Evolutionary conservation across 495 filamentous ascomycete species (phyloP), one percentile per base, ranked within the genome.

Genomic region (Penicillium pancosmium): DNA sequence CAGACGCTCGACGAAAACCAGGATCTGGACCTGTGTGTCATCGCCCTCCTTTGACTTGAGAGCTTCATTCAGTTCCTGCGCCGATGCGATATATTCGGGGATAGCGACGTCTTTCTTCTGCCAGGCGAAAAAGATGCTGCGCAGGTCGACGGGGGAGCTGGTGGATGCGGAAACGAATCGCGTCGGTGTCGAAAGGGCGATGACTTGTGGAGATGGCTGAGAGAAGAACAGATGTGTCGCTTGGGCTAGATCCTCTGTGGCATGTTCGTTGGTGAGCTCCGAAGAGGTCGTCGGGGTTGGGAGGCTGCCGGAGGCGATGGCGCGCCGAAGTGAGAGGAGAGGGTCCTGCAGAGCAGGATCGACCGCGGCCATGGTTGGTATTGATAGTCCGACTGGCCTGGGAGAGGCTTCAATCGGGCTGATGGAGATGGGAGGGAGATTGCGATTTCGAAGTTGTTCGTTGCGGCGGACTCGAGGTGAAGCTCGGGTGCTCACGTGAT

Each of bases 41-140:
- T 67, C 67, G 25, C 75, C 79, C 16, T 78, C 81, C 52, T 82
- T 80, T 54, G 79, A 77, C 31, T 82, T 80, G 33, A 97, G 82
- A 62, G 91, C 86, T 40, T 92, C 89, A 60, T 93, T 96, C 36
- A 98, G 80, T 59, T 85, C 79, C 68, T 90, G 84, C 19, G 90
- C 90, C 7, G 87, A 86, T 47, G 87, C 84, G 72, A 97, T 93
- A 80, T 98, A 98, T 57, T 92, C 91, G 9, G 88, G 87, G 67
- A 96, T 91, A 38, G 88, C 83, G 57, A 86, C 83, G 78, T 97
- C 92, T 70, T 91, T 91, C 71, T 97, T 93, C 69, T 88, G 81
- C 89, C 91, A 99, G 52, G 91, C 90, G 60, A 97, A 95, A 75
- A 91, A 97, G 76, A 98, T 92, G 73, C 87, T 91, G 71, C 94